Base-by-base conservation (phyloP, 768 basidiomycete species). In the Tulasnella sp. region DNA sequence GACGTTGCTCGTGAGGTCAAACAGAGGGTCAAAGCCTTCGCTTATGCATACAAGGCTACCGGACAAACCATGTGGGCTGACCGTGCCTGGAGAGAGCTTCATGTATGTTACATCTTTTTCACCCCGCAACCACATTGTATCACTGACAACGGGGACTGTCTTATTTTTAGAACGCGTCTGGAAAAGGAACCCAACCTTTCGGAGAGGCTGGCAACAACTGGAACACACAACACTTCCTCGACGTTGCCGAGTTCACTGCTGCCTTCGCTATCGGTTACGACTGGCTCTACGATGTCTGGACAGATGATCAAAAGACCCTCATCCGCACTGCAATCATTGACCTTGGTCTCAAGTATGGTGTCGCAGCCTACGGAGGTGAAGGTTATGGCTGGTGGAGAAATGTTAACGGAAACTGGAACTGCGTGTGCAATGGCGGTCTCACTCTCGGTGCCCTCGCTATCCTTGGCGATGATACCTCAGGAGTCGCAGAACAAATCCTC, bases 351-450 rank as follows among this genome's bases (percentile, higher is more conserved):
- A 65, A 61, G 51, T 76, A 70, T 37, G 92, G 91, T 58, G 57
- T 77, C 35, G 57, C 59, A 19, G 77, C 76, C 1, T 81, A 72
- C 57, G 58, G 34, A 13, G 59, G 49, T 19, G 57, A 48, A 8
- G 56, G 12, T 48, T 72, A 69, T 45, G 81, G 81, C 42, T 95
- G 91, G 91, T 95, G 91, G 91, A 60, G 31, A 37, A 73, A 69
- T 55, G 75, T 76, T 40, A 73, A 72, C 54, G 93, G 93, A 16
- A 99, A 98, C 72, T 99, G 95, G 95, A 99, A 99, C 65, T 96
- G 93, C 64, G 68, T 71, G 34, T 90, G 83, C 70, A 98, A 96
- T 64, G 76, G 77, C 41, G 95, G 95, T 52, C 69, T 98, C 56
- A 89, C 84, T 16, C 64, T 96, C 62, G 95, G 75, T 40, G 77